Evolutionary conservation across 805 yeast species (phyloP), one percentile per base, ranked within the genome.

Genomic region (Starmerella asiatica): DNA sequence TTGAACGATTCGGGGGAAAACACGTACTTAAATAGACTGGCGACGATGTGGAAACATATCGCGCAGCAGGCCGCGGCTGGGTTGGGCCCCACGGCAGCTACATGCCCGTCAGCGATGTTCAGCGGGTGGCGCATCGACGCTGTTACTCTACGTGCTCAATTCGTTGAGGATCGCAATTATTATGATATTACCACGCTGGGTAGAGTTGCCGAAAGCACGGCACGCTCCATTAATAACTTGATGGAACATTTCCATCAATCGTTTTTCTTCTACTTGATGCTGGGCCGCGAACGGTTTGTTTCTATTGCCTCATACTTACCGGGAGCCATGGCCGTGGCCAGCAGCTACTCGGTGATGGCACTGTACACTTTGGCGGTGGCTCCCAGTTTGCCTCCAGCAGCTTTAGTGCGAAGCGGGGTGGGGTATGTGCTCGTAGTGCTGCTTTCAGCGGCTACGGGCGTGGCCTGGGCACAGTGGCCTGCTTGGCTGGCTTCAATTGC

Each of bases 41-140:
- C 63, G 21, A 71, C 79, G 0, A 55, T 91, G 37, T 43, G 71
- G 14, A 62, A 67, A 28, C 91, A 95, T 0, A 70, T 91, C n/a
- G 59, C 69, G 40, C 70, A 71, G 34, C 71, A 82, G 53, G 73
- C 86, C 3, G 53, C 75, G 5, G 69, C 94, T 0, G 97, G 97
- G 1, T 5, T 42, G 8, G 44, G 21, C 0, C 68, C 76, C 30
- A 33, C 33, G n/a, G 11, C 11, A 20, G 15, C 8, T 12, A 11
- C 29, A 8, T 21, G 23, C 8, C 31, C 34, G 5, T 75, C 85
- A 50, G 96, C 88, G 56, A 84, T 88, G 12, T 91, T 88, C 55
- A 78, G 91, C 38, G 96, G 97, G 4, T 91, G 94, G 93, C 79
- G 93, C 56, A 80, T 91, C 43, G 97, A 88, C 59, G 79, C 97